Base-by-base conservation (phyloP, 1,284 basidiomycete species). In the Veloboletus limbatus region DNA sequence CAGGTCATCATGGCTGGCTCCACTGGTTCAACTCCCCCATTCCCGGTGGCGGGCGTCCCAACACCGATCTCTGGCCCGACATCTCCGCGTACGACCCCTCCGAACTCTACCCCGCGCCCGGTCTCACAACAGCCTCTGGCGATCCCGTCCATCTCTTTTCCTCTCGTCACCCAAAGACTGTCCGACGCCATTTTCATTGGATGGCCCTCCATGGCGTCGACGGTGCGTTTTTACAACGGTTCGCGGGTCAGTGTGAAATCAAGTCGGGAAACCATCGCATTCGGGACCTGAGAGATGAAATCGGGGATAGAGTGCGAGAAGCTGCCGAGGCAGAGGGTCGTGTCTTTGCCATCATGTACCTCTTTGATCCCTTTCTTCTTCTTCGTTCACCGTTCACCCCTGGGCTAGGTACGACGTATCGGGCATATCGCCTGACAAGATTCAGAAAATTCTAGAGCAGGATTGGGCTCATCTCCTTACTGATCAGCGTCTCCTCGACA, bases 1-100 rank as follows among this genome's bases (percentile, higher is more conserved):
- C 70, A 69, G 81, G 77, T 3, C 86, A 89, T 57, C 85, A 88
- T 54, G 85, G 86, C 25, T 89, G 86, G 87, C 69, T 88, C n/a
- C 88, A 88, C 56, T 89, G 86, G 87, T 80, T 88, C 61, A 73
- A 79, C 52, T 57, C 69, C 16, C 83, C 85, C 3, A 71, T 89
- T 6, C 72, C 78, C 2, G 67, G 76, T 20, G 87, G 85, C 13
- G 85, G 85, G 16, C 75, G 72, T 7, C 79, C 83, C 2, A 86
- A 82, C 54, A 77, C 74, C 40, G 86, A 89, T 64, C 58, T 85
- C 18, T 89, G 84, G 85, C 86, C 87, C 0, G 86, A 89, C 53
- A 72, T 79, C 2, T 84, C 84, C 6, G 76, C 76, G 14, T 88
- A 86, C 57, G 76, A 78, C 2, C 71, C 77, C 8, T 79, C 79